phyloP scores from a whole-genome alignment of 2,329 filamentous ascomycete genomes.

The Aschersonia sp. region DNA sequence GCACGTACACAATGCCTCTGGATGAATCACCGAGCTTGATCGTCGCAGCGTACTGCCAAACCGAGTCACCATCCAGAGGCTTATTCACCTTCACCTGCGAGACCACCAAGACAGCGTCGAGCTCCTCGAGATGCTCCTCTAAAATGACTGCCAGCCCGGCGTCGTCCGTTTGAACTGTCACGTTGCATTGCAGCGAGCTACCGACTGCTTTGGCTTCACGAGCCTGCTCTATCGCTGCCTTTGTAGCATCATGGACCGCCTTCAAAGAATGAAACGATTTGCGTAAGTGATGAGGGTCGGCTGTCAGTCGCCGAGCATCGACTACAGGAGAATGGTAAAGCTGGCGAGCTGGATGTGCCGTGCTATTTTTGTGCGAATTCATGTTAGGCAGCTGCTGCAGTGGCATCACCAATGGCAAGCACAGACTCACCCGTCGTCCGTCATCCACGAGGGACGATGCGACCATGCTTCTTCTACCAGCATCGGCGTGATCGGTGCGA shows the following conservation, averaged over 20 bases:
- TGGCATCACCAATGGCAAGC: background rate
- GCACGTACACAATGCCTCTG: conserved; percentile 25
- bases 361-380: conserved; percentile 1
- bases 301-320: conserved; percentile 21
- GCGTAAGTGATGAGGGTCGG: conserved; percentile 24
- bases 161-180: conserved; percentile 38
- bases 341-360: conserved; percentile 28
- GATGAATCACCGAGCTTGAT: conserved; percentile 24
- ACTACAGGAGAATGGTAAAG: conserved; percentile 30
- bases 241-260: conserved; percentile 51
- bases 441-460: conserved; percentile 53
- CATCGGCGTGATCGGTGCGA: conserved; percentile 68
- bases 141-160: conserved; percentile 18
- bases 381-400: background rate
- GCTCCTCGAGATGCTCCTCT: conserved; percentile 30
- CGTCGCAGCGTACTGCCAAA: conserved; percentile 26
- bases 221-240: conserved; percentile 59
- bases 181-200: conserved; percentile 65
- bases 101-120: conserved; percentile 54
- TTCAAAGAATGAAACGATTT: conserved; percentile 33
- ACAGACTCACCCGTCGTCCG: conserved; percentile 25
- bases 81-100: conserved; percentile 42
- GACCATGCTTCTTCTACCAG: conserved; percentile 85
- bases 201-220: conserved; percentile 59
- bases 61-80: conserved; percentile 11